These are phyloP conservation scores for Pleomassaria siparia DNA, from an alignment of 2,329 filamentous ascomycete genomes.

Conservation along the genomic window DNA sequence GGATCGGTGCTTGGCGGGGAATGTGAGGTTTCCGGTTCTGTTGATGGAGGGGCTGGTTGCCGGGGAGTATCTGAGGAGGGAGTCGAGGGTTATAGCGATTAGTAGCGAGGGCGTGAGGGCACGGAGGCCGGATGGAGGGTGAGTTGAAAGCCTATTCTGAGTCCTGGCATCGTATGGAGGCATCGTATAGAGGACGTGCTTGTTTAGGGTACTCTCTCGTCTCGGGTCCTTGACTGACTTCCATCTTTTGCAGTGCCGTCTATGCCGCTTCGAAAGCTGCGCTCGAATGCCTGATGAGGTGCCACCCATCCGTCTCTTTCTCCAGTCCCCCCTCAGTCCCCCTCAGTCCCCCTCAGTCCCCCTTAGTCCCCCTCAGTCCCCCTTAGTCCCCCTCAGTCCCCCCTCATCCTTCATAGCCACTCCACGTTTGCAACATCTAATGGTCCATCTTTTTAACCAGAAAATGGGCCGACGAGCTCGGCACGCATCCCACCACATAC, in stretches of 20 bases:
- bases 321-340: background rate
- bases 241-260: constrained; percentile 8
- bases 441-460: constrained; percentile 3
- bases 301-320: background rate
- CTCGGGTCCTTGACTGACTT: background rate
- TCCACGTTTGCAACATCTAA: too few relatives aligned
- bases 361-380: too few relatives aligned
- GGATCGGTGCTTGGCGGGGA: constrained; percentile 13
- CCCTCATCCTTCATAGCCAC: too few relatives aligned
- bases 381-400: background rate
- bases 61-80: constrained; percentile 4
- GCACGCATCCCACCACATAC: constrained; percentile 18
- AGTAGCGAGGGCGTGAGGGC: constrained; percentile 20
- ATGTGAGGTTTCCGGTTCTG: constrained; percentile 16
- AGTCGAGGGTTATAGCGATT: constrained; percentile 16
- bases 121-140: constrained; percentile 18
- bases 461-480: constrained; percentile 20
- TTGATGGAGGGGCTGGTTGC: constrained; percentile 16
- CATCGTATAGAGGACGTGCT: background rate
- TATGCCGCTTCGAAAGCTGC: constrained; percentile 22
- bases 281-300: constrained; percentile 22
- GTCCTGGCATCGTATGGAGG: background rate
- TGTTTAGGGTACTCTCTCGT: too few relatives aligned
- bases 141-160: constrained; percentile 1
- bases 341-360: background rate